Percentiles rank a stretch among this genome's conserved stretches.
These are phyloP conservation scores for Thraustotheca clavata DNA, from an alignment of 352 stramenopile species.

Conservation along the genomic window DNA sequence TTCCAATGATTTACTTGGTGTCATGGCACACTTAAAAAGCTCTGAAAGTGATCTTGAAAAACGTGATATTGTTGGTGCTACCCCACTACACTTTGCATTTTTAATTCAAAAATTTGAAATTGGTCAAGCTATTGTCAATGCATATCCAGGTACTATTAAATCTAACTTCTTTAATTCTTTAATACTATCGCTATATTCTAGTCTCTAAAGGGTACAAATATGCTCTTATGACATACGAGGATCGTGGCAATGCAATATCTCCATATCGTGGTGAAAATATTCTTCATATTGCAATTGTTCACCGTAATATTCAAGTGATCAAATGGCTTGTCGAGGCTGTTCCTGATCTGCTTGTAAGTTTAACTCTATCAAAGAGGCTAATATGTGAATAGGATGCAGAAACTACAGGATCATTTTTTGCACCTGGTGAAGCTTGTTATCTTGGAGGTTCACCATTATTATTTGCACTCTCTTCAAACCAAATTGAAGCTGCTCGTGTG, in stretches of 20 bases:
- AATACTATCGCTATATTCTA: neutral
- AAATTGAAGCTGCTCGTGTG: constrained; percentile 35
- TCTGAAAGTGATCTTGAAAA: constrained; percentile 18
- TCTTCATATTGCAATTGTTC: constrained; percentile 61
- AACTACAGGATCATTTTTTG: constrained; percentile 44
- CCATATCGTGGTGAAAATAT: constrained; percentile 58
- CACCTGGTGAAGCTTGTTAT: constrained; percentile 45
- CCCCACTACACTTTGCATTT: constrained; percentile 44
- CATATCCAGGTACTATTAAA: neutral
- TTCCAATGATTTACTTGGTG: constrained; percentile 28
- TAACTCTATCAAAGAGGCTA: neutral
- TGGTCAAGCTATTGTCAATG: constrained; percentile 33
- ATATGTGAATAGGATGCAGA: constrained; percentile 26
- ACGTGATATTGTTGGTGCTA: constrained; percentile 43
- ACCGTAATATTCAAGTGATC: constrained; percentile 32
- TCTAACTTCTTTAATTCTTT: neutral
- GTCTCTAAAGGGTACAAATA: constrained; percentile 4
- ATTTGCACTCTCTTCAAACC: constrained; percentile 51
- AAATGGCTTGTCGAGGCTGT: constrained; percentile 33
- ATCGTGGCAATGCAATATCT: constrained; percentile 20
- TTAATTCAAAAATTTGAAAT: constrained; percentile 49
- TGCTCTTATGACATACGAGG: constrained; percentile 28
- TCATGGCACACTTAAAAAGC: constrained; percentile 3
- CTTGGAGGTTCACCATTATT: constrained; percentile 48
- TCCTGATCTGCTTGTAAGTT: constrained; percentile 29